Conservation (phyloP, 164 flowering plant species). For the Liriodendron chinense region DNA sequence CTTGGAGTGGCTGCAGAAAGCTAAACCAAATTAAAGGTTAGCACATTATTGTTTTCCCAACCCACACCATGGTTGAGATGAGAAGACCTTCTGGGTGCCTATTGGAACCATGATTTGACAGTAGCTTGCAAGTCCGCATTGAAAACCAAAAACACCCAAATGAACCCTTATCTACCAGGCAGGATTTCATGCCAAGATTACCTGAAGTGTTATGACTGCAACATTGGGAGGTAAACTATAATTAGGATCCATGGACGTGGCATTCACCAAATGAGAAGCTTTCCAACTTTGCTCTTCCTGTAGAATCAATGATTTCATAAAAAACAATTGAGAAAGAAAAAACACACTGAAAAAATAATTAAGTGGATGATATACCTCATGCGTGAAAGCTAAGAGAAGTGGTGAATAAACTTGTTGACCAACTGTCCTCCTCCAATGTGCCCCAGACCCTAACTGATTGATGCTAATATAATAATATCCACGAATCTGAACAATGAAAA, state of each 20-base stretch:
- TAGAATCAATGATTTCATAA: constrained; percentile 8
- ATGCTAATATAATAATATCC: constrained; percentile 71
- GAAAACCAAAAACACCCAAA: background rate
- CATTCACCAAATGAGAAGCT: constrained; percentile 43
- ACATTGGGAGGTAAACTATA: constrained; percentile 79
- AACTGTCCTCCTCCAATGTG: constrained; percentile 66
- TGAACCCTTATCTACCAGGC: background rate
- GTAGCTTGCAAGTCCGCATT: background rate
- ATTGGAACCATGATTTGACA: background rate
- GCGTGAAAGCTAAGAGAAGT: constrained; percentile 65
- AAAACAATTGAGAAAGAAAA: background rate
- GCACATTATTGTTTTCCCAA: no score
- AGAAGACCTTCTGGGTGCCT: no score
- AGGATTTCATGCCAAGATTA: constrained; percentile 16
- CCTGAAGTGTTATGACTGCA: constrained; percentile 86
- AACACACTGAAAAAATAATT: background rate
- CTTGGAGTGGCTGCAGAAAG: no score
- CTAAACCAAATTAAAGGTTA: no score
- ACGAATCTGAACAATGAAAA: constrained; percentile 44
- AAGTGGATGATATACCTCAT: constrained; percentile 46
- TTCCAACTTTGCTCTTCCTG: constrained; percentile 61
- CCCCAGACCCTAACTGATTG: constrained; percentile 53
- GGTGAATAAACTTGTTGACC: constrained; percentile 88
- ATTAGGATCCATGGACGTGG: constrained; percentile 50
- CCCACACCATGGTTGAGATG: no score